Evolutionary conservation across 2,329 filamentous ascomycete genomes (phyloP), one percentile per base, ranked within the genome.

Genomic region (Cladosporium sp.): DNA sequence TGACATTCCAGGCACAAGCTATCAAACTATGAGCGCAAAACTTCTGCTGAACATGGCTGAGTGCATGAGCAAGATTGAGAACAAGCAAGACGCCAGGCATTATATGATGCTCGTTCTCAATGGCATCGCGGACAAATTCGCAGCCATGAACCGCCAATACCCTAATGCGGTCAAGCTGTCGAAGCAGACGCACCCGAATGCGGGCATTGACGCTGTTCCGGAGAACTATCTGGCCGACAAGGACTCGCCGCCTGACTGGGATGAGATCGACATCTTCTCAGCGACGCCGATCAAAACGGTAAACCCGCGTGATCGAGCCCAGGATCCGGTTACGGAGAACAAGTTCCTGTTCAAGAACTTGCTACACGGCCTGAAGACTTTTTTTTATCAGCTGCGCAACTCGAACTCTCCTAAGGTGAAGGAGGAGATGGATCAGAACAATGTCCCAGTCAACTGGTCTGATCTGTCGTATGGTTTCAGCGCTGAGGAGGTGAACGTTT

Each of bases 11-110:
- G 95, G 95, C 8, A 97, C 95, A 0, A 98, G 92, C 70, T 98
- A 98, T 66, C 95, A 98, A 70, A 98, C 93, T 0, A 99, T 99
- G 93, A 97, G 93, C 63, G 95, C 93, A 0, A 98, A 97, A 70
- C 77, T 99, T 2, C 76, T 99, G 1, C 77, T 98, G 10, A 99
- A 98, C 68, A 95, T 99, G 89, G 93, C 92, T 0, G 95, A 98
- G 64, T 95, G 89, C 68, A 99, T 98, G 65, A 89, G 91, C 1
- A 95, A 92, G 69, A 80, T 98, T 61, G 86, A 87, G 16, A 89
- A 95, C 67, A 98, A 97, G 73, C 83, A 86, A 41, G 92, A 98
- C 68, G 93, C 93, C 19, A 85, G 95, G 5, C 91, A 97, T 68
- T 95, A 95, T 68, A 75, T 98, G 56, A 89, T 98, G 65, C 93